Conservation (phyloP, 768 basidiomycete genomes). For the Gloeopeniophorella convolvens region DNA sequence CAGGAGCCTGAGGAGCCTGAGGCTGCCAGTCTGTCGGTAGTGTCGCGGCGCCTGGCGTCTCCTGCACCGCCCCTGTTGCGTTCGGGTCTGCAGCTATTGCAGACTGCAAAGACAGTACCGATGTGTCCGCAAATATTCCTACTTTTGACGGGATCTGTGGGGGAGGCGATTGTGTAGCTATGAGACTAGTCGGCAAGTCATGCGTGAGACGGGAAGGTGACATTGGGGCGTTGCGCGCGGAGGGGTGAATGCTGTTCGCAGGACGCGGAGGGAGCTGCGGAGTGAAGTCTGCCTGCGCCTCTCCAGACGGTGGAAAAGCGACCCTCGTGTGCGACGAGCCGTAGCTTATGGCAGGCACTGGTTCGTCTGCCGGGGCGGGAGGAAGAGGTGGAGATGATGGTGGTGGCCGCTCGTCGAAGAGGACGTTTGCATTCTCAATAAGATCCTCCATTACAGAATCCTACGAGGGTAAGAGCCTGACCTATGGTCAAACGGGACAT, state of each 20-base stretch:
- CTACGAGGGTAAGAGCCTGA: slow-evolving; percentile 28
- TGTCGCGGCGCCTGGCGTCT: neutral
- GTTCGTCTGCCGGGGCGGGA: slow-evolving; percentile 63
- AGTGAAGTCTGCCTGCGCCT: slow-evolving; percentile 54
- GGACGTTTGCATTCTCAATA: slow-evolving; percentile 56
- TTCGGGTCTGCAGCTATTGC: neutral
- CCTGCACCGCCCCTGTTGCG: neutral
- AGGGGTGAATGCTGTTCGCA: slow-evolving; percentile 72
- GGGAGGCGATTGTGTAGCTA: neutral
- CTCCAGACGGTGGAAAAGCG: slow-evolving; percentile 29
- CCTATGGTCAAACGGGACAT: neutral
- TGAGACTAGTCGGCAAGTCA: neutral
- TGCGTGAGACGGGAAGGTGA: neutral
- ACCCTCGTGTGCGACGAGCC: slow-evolving; percentile 70
- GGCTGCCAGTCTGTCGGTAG: no score
- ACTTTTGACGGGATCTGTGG: neutral
- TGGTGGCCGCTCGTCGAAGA: slow-evolving; percentile 53
- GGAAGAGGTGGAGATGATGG: slow-evolving; percentile 61
- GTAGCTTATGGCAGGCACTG: slow-evolving; percentile 48
- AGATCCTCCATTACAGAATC: slow-evolving; percentile 81
- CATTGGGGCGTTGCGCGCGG: slow-evolving; percentile 36
- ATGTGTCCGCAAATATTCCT: neutral
- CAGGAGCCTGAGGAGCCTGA: neutral
- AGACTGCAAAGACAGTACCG: neutral
- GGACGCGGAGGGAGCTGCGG: slow-evolving; percentile 66